Evolutionary conservation across 345 rosid genomes (phyloP), one percentile per base, ranked within the genome.

Genomic region (Hibiscus syriacus): DNA sequence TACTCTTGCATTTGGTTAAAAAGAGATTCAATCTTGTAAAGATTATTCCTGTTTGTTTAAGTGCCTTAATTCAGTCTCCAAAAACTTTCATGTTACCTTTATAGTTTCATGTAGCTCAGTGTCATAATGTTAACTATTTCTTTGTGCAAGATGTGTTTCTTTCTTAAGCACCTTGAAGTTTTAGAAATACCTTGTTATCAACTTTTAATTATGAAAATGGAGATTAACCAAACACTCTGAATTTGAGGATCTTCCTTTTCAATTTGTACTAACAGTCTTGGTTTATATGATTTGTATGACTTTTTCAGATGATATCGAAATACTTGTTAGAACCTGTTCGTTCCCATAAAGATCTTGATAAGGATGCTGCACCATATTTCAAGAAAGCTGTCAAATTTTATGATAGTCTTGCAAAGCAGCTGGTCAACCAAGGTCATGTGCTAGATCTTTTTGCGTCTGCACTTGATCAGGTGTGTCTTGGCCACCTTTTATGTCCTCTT

Each of bases 301-400:
- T n/a, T 7, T 62, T 74, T 67, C 92, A 94, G 99, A 91, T 94
- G 75, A 75, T 94, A 48, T 91, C 99, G 59, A 91, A 91, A 82
- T 97, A 94, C 75, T 66, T 94, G 55, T 91, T 96, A 45, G 99
- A 94, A 72, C 99, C 99, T 68, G 96, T 94, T 63, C 96, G 97
- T 49, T n/a, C n/a, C n/a, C n/a, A n/a, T n/a, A n/a, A n/a, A n/a
- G n/a, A n/a, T n/a, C n/a, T n/a, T n/a, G n/a, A n/a, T n/a, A n/a
- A n/a, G n/a, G n/a, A n/a, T n/a, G n/a, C n/a, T n/a, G n/a, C n/a
- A n/a, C n/a, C n/a, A n/a, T n/a, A n/a, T n/a, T n/a, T n/a, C n/a
- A n/a, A n/a, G n/a, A n/a, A n/a, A n/a, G n/a, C n/a, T n/a, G n/a
- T n/a, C n/a, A n/a, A n/a, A n/a, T n/a, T n/a, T n/a, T n/a, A n/a